Conservation (phyloP, 306 rosid species). For the Begonia loranthoides region DNA sequence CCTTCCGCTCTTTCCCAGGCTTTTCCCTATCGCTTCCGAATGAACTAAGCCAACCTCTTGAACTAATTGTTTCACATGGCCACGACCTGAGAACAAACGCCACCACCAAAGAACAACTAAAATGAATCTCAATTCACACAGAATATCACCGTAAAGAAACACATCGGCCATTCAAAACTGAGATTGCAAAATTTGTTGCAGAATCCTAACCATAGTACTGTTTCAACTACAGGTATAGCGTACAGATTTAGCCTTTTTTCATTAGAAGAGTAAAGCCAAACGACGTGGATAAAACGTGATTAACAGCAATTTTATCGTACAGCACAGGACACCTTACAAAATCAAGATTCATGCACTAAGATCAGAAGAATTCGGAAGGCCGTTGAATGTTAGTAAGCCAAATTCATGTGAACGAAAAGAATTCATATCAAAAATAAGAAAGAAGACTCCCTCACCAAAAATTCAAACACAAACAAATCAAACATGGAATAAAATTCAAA, state of each 20-base stretch:
- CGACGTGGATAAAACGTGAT: not conserved
- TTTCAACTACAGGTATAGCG: too few species aligned
- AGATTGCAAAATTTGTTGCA: too few species aligned
- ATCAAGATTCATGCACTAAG: not conserved
- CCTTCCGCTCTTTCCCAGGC: constrained; percentile 55
- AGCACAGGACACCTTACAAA: constrained; percentile 7
- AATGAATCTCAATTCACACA: too few species aligned
- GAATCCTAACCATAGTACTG: too few species aligned
- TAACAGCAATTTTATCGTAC: constrained; percentile 3
- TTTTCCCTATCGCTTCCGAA: constrained; percentile 70
- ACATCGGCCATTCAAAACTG: too few species aligned
- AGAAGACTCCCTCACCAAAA: constrained; percentile 2
- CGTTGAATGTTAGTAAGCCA: not conserved
- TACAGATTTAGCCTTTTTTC: not conserved
- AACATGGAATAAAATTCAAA: not conserved
- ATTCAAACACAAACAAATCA: not conserved
- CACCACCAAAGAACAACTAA: too few species aligned
- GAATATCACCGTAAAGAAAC: too few species aligned
- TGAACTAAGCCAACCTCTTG: constrained; percentile 48
- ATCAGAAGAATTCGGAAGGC: not conserved
- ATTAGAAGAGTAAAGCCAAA: constrained; percentile 15
- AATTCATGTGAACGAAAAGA: constrained; percentile 2
- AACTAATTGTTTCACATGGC: constrained; percentile 26
- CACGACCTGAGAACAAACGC: constrained; percentile 23
- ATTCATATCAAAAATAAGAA: not conserved